Evolutionary conservation across 202 grass and related monocot genomes (phyloP).

Genomic region (Digitaria exilis): DNA sequence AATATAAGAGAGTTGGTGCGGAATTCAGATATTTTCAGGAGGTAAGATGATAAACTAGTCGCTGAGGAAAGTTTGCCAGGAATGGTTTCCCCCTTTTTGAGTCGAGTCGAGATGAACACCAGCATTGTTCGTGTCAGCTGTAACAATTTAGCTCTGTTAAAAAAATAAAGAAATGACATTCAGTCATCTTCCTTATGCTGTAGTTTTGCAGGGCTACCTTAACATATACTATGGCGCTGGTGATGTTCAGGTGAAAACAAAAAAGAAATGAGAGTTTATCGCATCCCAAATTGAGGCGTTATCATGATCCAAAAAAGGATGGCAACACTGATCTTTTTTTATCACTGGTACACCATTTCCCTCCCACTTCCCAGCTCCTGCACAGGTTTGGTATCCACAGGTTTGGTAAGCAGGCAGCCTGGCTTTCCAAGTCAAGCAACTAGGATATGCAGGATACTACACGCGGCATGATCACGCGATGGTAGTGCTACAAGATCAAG

Average conservation of each 20-base stretch:
- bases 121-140: slow-evolving; percentile 17
- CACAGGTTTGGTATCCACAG: too few relatives aligned
- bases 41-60: slow-evolving; percentile 26
- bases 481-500: too few relatives aligned
- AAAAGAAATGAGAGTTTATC: neutral
- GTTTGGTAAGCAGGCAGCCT: slow-evolving; percentile 5
- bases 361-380: slow-evolving; percentile 21
- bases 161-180: slow-evolving; percentile 1
- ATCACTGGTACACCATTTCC: too few relatives aligned
- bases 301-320: too few relatives aligned
- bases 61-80: slow-evolving; percentile 34
- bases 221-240: neutral
- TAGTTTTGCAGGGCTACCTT: too few relatives aligned
- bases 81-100: neutral
- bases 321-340: too few relatives aligned
- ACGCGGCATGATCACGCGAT: too few relatives aligned
- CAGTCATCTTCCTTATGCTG: neutral
- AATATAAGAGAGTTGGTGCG: slow-evolving; percentile 32
- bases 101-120: slow-evolving; percentile 16
- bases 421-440: neutral
- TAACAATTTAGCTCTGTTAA: slow-evolving; percentile 44
- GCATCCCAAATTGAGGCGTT: too few relatives aligned
- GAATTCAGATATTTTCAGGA: slow-evolving; percentile 29
- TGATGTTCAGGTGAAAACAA: neutral
- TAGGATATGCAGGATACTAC: neutral